A percentile compares a stretch with the other conserved stretches of the same genome.
phyloP scores from a whole-genome alignment of 495 filamentous ascomycete genomes.

The Hyaloscypha finlandica region DNA sequence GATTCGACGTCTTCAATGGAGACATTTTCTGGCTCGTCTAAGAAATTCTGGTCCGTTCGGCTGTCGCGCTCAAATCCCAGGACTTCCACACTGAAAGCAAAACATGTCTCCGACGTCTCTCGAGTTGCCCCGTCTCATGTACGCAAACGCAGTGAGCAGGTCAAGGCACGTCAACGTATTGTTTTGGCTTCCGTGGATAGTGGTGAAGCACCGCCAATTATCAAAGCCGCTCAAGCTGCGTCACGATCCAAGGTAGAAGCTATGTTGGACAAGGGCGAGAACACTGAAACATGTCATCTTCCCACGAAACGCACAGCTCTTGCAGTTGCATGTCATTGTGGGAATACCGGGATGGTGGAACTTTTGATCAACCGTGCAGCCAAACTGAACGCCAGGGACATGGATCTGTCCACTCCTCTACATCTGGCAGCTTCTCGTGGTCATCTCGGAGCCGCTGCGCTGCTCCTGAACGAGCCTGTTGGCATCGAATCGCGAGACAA shows the following conservation, averaged over 20 bases:
- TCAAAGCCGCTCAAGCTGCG: conserved; percentile 45
- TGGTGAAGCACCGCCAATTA: conserved; percentile 35
- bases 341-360: conserved; percentile 44
- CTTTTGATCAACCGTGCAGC: conserved; percentile 43
- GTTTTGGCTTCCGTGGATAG: neutral
- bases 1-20: neutral
- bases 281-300: conserved; percentile 43
- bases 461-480: conserved; percentile 38
- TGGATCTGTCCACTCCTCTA: conserved; percentile 42
- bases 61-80: neutral
- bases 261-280: conserved; percentile 41
- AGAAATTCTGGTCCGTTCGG: neutral
- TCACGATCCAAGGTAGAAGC: conserved; percentile 42
- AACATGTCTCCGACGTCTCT: neutral
- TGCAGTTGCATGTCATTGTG: conserved; percentile 50
- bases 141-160: neutral
- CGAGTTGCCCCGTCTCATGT: neutral
- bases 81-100: neutral
- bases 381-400: conserved; percentile 39
- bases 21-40: neutral
- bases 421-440: conserved; percentile 48
- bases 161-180: neutral
- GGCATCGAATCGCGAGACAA: conserved; percentile 21
- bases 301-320: conserved; percentile 44
- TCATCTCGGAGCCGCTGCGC: conserved; percentile 41